Conservation (phyloP, 768 basidiomycete species). For the Lactifluus volemus region DNA sequence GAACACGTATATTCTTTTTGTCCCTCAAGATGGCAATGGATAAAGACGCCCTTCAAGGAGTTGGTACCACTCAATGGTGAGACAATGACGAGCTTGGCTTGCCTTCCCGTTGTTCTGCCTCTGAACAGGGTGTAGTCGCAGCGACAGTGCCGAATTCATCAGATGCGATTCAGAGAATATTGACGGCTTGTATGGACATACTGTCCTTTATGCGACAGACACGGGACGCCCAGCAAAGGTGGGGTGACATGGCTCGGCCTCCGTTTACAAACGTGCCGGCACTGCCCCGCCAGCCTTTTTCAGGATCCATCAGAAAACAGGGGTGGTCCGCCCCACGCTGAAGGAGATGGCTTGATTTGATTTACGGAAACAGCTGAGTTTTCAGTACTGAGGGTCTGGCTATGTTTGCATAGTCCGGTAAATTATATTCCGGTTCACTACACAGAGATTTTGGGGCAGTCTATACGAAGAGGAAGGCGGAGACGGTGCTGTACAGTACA, state of each 20-base stretch:
- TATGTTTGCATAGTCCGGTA: neutral
- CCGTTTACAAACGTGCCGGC: neutral
- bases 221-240: too few relatives aligned
- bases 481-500: neutral
- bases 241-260: neutral
- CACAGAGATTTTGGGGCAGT: neutral
- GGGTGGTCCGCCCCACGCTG: neutral
- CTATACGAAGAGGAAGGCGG: neutral
- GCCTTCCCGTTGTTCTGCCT: neutral
- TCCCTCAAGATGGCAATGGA: too few relatives aligned
- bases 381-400: neutral
- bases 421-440: neutral
- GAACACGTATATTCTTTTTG: neutral
- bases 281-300: neutral
- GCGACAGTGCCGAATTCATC: neutral
- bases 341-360: neutral
- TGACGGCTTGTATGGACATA: neutral
- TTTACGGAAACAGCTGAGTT: neutral
- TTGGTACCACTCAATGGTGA: neutral
- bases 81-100: neutral
- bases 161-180: neutral
- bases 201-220: neutral
- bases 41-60: neutral
- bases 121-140: neutral
- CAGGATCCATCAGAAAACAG: neutral